Conservation (phyloP, 2,329 filamentous ascomycete genomes). For the Nemania sp. region DNA sequence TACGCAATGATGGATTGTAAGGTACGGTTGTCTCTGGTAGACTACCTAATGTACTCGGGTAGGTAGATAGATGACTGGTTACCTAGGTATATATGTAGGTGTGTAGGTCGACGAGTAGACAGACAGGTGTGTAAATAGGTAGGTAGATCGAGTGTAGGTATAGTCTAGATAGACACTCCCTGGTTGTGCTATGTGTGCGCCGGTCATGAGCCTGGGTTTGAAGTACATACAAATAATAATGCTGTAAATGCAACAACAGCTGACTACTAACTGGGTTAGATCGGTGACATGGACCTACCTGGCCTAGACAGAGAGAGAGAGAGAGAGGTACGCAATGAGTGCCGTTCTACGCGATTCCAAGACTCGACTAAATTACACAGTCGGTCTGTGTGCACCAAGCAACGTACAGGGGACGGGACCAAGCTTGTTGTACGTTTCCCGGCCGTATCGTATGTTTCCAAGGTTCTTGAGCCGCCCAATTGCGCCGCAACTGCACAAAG, state of each 20-base stretch:
- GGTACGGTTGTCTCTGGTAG: constrained; percentile 1
- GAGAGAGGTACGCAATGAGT: constrained; percentile 6
- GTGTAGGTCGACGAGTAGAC: constrained; percentile 6
- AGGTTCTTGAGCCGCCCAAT: constrained; percentile 17
- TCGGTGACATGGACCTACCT: constrained; percentile 15
- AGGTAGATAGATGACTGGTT: constrained; percentile 27
- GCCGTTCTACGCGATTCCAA: constrained; percentile 18
- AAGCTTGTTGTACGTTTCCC: constrained; percentile 24
- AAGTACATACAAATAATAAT: background rate
- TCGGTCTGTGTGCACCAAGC: constrained; percentile 17
- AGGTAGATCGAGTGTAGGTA: constrained; percentile 4
- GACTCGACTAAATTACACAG: constrained; percentile 15
- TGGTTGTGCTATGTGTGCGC: constrained; percentile 3
- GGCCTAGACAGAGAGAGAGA: no score
- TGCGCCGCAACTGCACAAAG: constrained; percentile 17
- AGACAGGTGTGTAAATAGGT: background rate
- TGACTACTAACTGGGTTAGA: constrained; percentile 2
- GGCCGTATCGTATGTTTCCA: constrained; percentile 23
- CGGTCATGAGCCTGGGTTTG: constrained; percentile 17
- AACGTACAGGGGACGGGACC: constrained; percentile 17
- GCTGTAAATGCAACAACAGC: constrained; percentile 17
- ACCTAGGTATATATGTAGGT: no score
- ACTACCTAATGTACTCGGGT: background rate
- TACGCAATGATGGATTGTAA: constrained; percentile 2
- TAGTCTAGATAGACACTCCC: no score